Percentiles rank a stretch among this genome's conserved stretches.
These are phyloP conservation scores for Neonectria neomacrospora DNA, from an alignment of 2,329 filamentous ascomycete genomes.

Conservation along the genomic window DNA sequence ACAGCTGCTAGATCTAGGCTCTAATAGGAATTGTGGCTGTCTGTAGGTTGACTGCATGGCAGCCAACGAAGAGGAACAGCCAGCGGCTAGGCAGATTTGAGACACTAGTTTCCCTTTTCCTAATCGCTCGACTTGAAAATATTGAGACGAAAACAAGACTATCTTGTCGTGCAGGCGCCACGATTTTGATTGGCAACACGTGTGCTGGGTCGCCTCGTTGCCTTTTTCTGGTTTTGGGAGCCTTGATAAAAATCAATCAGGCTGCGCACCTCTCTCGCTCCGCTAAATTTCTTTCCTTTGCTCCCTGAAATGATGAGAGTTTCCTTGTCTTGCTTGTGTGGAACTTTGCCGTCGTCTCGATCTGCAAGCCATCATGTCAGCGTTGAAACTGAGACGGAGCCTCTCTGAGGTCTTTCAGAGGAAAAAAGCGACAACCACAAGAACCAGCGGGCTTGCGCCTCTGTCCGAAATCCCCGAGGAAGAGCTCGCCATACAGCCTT, in stretches of 20 bases:
- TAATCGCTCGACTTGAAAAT: no score
- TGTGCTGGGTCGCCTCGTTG: neutral
- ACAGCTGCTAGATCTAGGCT: no score
- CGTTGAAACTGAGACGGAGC: constrained; percentile 11
- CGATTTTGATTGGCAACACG: neutral
- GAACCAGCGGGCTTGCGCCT: neutral
- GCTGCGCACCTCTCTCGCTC: neutral
- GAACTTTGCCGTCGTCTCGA: neutral
- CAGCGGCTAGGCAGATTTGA: no score
- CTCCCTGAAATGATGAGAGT: neutral
- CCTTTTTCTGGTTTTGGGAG: no score
- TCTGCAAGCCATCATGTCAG: neutral
- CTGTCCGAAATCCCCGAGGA: neutral
- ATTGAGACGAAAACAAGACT: neutral
- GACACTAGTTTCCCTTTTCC: no score
- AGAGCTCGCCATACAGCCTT: neutral
- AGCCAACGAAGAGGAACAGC: no score
- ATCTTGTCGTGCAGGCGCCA: neutral
- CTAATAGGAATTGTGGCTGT: no score
- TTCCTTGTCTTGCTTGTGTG: neutral
- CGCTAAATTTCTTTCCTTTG: neutral
- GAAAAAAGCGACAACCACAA: neutral
- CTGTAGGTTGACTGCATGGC: no score
- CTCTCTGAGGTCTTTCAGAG: constrained; percentile 8
- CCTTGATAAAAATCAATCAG: neutral